phyloP scores from a whole-genome alignment of 2,329 filamentous ascomycete genomes.

The Aspergillus transmontanensis region DNA sequence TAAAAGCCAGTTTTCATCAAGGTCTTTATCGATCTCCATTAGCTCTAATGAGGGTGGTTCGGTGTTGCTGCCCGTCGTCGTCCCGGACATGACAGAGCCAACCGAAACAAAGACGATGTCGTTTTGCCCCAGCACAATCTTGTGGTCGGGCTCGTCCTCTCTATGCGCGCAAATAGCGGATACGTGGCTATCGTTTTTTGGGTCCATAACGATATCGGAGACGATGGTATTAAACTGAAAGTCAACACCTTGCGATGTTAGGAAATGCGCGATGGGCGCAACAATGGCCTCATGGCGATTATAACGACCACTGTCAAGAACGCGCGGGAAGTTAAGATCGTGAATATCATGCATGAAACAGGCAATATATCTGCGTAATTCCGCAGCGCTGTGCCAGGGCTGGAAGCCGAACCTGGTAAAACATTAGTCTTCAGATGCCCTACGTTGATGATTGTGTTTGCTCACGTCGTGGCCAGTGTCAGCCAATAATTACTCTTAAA shows the following conservation, averaged over 20 bases:
- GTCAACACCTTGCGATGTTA: constrained; percentile 27
- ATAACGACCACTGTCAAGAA: constrained; percentile 26
- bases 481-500: constrained; percentile 32
- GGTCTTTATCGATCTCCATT: constrained; percentile 29
- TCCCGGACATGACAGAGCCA: constrained; percentile 43
- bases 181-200: constrained; percentile 21
- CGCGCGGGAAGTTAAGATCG: constrained; percentile 17
- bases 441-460: not conserved
- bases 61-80: constrained; percentile 38
- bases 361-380: constrained; percentile 29
- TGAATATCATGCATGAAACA: constrained; percentile 26
- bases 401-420: constrained; percentile 30
- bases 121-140: constrained; percentile 25
- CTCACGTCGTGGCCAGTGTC: constrained; percentile 26
- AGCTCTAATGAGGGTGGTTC: constrained; percentile 26
- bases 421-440: not conserved
- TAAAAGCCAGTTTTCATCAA: constrained; percentile 45
- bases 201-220: constrained; percentile 27
- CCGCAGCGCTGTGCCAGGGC: constrained; percentile 31
- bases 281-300: constrained; percentile 31
- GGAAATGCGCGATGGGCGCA: constrained; percentile 27
- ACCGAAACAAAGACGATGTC: constrained; percentile 46
- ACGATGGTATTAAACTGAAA: constrained; percentile 30
- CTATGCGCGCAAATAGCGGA: constrained; percentile 26
- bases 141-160: constrained; percentile 20